Evolutionary conservation across 2,329 filamentous ascomycete genomes (phyloP).

Genomic region (Apiospora aurea): DNA sequence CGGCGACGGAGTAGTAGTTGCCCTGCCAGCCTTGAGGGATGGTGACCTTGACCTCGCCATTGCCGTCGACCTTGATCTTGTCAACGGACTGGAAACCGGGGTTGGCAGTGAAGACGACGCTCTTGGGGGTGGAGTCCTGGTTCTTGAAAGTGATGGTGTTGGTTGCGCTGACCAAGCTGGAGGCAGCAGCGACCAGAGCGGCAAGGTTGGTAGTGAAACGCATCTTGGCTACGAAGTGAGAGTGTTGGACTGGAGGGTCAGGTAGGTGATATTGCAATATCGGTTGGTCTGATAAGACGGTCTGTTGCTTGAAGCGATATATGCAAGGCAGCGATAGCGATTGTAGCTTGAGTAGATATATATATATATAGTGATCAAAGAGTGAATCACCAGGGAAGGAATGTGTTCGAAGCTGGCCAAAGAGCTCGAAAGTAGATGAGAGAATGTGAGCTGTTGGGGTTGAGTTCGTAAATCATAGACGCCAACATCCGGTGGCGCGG

Average conservation of each 20-base stretch:
- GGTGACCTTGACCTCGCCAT: constrained; percentile 48
- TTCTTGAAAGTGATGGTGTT: constrained; percentile 65
- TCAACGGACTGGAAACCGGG: constrained; percentile 45
- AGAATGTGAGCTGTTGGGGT: constrained; percentile 31
- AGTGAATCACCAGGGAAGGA: constrained; percentile 40
- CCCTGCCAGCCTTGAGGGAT: constrained; percentile 55
- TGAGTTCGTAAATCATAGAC: constrained; percentile 5
- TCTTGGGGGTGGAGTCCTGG: constrained; percentile 59
- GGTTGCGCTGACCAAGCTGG: constrained; percentile 51
- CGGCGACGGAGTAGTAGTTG: constrained; percentile 58
- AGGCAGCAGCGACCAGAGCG: constrained; percentile 50
- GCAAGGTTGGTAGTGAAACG: constrained; percentile 57
- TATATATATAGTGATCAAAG: constrained; percentile 37
- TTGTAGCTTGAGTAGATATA: constrained; percentile 27
- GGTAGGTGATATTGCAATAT: constrained; percentile 29
- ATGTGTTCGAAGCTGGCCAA: constrained; percentile 35
- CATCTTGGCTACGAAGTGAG: constrained; percentile 52
- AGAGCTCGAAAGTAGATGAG: constrained; percentile 33
- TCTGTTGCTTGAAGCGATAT: constrained; percentile 25
- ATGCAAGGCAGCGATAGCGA: constrained; percentile 28
- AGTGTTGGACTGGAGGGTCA: constrained; percentile 30
- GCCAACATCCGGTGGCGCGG: neutral
- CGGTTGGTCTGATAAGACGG: constrained; percentile 27
- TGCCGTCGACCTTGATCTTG: constrained; percentile 48
- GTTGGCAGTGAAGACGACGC: constrained; percentile 58